These are phyloP conservation scores for Actinomortierella wolfii DNA, from an alignment of 371 early-diverging fungal genomes.

Conservation along the genomic window DNA sequence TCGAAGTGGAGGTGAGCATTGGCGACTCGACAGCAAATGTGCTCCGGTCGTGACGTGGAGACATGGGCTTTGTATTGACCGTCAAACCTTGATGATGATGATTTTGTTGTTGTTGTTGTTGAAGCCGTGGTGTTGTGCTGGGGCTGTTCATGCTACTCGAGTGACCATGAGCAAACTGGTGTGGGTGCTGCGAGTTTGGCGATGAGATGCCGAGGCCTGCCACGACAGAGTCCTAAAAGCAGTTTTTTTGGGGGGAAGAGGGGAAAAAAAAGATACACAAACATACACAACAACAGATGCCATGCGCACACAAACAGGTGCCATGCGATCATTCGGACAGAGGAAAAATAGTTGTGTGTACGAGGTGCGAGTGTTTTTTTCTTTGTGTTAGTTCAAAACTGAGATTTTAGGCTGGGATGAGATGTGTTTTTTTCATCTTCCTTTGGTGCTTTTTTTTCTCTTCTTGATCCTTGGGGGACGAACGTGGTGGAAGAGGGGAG, in stretches of 20 bases:
- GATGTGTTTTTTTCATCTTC: not conserved
- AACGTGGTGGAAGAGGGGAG: no score
- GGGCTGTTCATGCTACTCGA: no score
- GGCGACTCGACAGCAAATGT: constrained; percentile 26
- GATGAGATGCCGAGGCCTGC: constrained; percentile 38
- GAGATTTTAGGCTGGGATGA: constrained; percentile 1
- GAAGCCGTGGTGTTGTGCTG: no score
- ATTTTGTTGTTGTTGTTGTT: not conserved
- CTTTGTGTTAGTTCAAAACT: no score
- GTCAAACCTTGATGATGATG: constrained; percentile 20
- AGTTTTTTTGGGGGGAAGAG: not conserved
- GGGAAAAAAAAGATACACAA: not conserved
- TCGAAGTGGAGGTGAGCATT: constrained; percentile 12
- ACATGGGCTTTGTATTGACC: constrained; percentile 33
- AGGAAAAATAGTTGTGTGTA: not conserved
- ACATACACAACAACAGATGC: not conserved
- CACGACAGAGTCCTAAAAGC: constrained; percentile 17
- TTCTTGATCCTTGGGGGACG: not conserved
- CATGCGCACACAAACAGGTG: no score
- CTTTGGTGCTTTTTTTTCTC: constrained; percentile 12
- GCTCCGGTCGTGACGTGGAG: constrained; percentile 36
- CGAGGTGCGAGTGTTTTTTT: no score
- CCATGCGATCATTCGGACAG: not conserved
- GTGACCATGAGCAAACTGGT: no score
- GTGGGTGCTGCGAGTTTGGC: constrained; percentile 6